These are phyloP conservation scores for Rhododendron vialii DNA, from an alignment of 148 eudicot species.

Conservation along the genomic window DNA sequence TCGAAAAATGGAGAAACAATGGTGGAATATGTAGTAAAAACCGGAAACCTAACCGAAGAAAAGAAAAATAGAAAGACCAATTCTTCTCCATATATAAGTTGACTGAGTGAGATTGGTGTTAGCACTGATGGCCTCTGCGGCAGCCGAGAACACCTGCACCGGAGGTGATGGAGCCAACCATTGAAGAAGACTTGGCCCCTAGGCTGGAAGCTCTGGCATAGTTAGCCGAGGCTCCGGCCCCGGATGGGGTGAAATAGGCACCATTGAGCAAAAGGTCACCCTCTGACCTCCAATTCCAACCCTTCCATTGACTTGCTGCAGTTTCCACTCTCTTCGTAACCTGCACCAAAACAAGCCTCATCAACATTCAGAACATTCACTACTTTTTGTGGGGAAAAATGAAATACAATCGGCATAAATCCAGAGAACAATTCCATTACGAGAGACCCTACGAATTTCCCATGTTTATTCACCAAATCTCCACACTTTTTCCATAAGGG, in stretches of 20 bases:
- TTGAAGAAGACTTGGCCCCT: slow-evolving; percentile 81
- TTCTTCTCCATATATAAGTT: not conserved
- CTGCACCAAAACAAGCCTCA: slow-evolving; percentile 24
- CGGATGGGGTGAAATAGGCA: slow-evolving; percentile 83
- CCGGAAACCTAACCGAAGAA: slow-evolving; percentile 5
- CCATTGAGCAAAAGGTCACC: slow-evolving; percentile 87
- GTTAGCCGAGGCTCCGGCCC: slow-evolving; percentile 83
- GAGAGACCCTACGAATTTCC: not conserved
- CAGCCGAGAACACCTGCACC: slow-evolving; percentile 75
- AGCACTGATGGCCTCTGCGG: slow-evolving; percentile 66
- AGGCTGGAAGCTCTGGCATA: slow-evolving; percentile 88
- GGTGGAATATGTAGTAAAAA: slow-evolving; percentile 13
- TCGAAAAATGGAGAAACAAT: not conserved
- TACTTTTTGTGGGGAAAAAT: no score
- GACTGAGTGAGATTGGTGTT: slow-evolving; percentile 13
- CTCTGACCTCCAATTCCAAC: slow-evolving; percentile 96
- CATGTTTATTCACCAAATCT: not conserved
- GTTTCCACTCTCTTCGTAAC: slow-evolving; percentile 90
- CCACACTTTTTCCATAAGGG: not conserved
- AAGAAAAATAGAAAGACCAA: slow-evolving; percentile 1
- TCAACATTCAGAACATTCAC: not conserved
- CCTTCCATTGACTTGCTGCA: slow-evolving; percentile 49
- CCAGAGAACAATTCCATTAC: no score
- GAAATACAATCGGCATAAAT: no score
- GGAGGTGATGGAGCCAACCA: slow-evolving; percentile 76